These are phyloP conservation scores for Tardiomyces blankii DNA, from an alignment of 1,139 yeast genomes.

Conservation along the genomic window DNA sequence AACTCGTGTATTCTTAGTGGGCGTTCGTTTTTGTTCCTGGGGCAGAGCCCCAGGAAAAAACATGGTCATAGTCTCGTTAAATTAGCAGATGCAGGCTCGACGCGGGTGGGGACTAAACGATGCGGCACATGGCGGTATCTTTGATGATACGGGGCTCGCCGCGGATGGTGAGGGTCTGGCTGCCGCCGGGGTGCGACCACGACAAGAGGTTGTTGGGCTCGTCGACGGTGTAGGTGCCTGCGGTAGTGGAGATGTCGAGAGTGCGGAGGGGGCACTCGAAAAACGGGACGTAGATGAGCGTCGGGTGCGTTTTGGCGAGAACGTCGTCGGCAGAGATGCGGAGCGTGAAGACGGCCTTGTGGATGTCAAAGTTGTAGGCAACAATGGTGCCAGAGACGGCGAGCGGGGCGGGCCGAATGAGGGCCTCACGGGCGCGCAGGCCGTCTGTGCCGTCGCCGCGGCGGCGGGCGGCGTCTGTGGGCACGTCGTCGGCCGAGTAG, in stretches of 20 bases:
- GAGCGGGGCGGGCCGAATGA: conserved; percentile 27
- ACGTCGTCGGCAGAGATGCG: conserved; percentile 6
- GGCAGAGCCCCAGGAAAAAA: too few species aligned
- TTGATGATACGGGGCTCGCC: not conserved
- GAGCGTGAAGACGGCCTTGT: conserved; percentile 18
- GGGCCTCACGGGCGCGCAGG: conserved; percentile 26
- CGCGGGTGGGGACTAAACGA: not conserved
- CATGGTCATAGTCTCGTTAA: too few species aligned
- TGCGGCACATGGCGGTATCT: not conserved
- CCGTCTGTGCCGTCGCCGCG: conserved; percentile 11
- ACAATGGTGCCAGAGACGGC: conserved; percentile 20
- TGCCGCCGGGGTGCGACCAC: not conserved
- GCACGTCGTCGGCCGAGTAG: conserved; percentile 32
- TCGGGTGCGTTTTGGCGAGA: not conserved
- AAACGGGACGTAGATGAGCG: not conserved
- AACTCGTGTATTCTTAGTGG: too few species aligned
- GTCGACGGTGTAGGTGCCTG: not conserved
- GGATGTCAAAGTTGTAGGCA: conserved; percentile 20
- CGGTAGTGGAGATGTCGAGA: not conserved
- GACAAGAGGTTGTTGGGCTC: not conserved
- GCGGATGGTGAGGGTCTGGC: not conserved
- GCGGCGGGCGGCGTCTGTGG: conserved; percentile 1
- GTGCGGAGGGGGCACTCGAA: not conserved
- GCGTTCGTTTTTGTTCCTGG: too few species aligned
- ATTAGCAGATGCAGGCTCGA: too few species aligned